These are phyloP conservation scores for Candida yuanshanica DNA, from an alignment of 805 yeast genomes.

Conservation along the genomic window DNA sequence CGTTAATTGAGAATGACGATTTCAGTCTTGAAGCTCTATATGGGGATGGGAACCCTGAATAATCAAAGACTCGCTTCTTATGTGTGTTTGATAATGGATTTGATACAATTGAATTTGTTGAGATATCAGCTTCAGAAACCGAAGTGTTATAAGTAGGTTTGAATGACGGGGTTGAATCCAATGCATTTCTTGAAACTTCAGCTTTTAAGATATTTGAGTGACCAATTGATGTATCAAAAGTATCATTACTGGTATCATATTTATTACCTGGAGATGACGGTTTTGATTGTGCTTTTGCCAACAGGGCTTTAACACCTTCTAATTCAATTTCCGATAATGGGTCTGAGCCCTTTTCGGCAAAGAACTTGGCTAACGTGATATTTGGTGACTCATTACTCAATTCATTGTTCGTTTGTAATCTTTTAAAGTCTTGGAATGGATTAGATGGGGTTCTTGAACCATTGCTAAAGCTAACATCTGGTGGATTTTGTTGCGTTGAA, in stretches of 20 bases:
- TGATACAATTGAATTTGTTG: conserved; percentile 14
- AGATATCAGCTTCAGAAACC: conserved; percentile 11
- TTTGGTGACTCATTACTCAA: conserved; percentile 37
- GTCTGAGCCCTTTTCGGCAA: conserved; percentile 65
- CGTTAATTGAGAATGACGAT: conserved; percentile 10
- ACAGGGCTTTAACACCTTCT: conserved; percentile 71
- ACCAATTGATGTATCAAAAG: not conserved
- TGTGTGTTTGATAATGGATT: conserved; percentile 18
- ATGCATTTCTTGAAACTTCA: conserved; percentile 1
- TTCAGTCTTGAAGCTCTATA: conserved; percentile 29
- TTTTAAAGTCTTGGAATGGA: conserved; percentile 17
- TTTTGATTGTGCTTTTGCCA: conserved; percentile 34
- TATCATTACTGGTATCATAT: conserved; percentile 6
- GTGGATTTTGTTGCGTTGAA: conserved; percentile 5
- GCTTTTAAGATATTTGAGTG: conserved; percentile 5
- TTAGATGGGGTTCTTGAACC: conserved; percentile 7
- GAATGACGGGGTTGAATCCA: conserved; percentile 27
- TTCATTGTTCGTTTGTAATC: conserved; percentile 6
- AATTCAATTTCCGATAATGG: conserved; percentile 70
- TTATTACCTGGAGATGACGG: conserved; percentile 14
- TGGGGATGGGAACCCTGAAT: conserved; percentile 33
- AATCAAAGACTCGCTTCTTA: conserved; percentile 31
- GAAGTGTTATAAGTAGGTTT: conserved; percentile 26
- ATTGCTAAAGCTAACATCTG: not conserved
- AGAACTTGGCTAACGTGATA: conserved; percentile 61